Base-by-base conservation (phyloP, 73 alveolate species). In the Paramecium biaurelia region DNA sequence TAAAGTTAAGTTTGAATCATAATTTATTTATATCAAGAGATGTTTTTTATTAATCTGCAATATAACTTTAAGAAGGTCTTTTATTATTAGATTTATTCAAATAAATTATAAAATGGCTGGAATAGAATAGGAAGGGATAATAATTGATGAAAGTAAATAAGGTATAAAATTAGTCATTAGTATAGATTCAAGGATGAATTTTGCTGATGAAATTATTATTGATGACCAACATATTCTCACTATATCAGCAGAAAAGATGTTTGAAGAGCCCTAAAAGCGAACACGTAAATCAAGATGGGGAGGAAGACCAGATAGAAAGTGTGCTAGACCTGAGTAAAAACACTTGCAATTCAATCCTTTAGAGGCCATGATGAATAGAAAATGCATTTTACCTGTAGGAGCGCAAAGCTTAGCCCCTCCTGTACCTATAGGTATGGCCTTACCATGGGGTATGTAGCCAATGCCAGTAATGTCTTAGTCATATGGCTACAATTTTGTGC, bases 241-340 rank as follows among this genome's bases (percentile, higher is more conserved):
- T 0, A 79, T 79, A 21, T 79, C 90, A 10, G 70, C 90, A 21
- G 90, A 79, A 79, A 79, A 79, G 49, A 79, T 79, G 74, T 79
- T 79, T 79, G 90, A 79, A 43, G 90, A 79, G 42, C 90, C 90
- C 9, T 63, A 58, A 8, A 79, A 79, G 14, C 53, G 92, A 12
- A 70, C 67, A 70, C 35, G 94, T 12, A 89, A 89, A 70, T 89
- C 94, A 11, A 89, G 94, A 72, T 89, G 94, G 94, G 94, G 94
- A 15, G 94, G 76, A 14, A 89, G 70, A 89, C 94, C 94, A 11
- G 85, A 89, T 43, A 89, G 94, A 26, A 89, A 82, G 74, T 79
- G 90, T 45, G 90, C 90, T 58, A 68, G 90, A 70, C 85, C 85
- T 24, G 92, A 34, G 70, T 70, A 89, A 70, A 82, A 70, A 53